Percentiles rank a stretch among this genome's conserved stretches.
Conservation (phyloP, 108 stramenopile species). For the Stephanodiscus triporus region DNA sequence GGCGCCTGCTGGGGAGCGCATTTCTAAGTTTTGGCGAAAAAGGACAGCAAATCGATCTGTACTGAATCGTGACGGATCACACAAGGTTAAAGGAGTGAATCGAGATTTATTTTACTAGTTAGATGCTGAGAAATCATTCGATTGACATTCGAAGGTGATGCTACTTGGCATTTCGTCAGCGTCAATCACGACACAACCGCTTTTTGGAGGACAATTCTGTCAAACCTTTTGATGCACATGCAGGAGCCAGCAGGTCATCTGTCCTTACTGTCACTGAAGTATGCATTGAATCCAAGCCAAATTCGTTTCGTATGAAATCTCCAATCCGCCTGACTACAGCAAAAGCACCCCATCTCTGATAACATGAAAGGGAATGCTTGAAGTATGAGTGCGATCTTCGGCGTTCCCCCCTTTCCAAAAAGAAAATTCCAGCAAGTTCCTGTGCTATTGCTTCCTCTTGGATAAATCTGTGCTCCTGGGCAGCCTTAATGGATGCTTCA, state of each 20-base stretch:
- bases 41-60: too few species aligned
- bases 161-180: neutral
- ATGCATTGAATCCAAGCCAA: neutral
- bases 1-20: too few species aligned
- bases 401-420: conserved; percentile 6
- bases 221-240: neutral
- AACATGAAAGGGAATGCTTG: conserved; percentile 13
- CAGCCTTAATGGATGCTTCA: conserved; percentile 17
- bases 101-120: too few species aligned
- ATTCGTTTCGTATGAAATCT: conserved; percentile 6
- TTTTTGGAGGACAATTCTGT: neutral
- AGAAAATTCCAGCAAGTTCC: conserved; percentile 20
- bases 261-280: neutral
- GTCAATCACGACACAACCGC: neutral
- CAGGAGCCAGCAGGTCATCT: neutral
- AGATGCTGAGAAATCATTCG: neutral
- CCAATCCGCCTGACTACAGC: conserved; percentile 22
- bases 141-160: neutral
- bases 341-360: conserved; percentile 18
- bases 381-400: conserved; percentile 8
- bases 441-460: conserved; percentile 13
- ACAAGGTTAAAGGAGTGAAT: too few species aligned
- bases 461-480: conserved; percentile 24
- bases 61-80: too few species aligned
- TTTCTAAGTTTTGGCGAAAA: too few species aligned